These are phyloP conservation scores for Bullera alba DNA, from an alignment of 768 basidiomycete species.

Conservation along the genomic window DNA sequence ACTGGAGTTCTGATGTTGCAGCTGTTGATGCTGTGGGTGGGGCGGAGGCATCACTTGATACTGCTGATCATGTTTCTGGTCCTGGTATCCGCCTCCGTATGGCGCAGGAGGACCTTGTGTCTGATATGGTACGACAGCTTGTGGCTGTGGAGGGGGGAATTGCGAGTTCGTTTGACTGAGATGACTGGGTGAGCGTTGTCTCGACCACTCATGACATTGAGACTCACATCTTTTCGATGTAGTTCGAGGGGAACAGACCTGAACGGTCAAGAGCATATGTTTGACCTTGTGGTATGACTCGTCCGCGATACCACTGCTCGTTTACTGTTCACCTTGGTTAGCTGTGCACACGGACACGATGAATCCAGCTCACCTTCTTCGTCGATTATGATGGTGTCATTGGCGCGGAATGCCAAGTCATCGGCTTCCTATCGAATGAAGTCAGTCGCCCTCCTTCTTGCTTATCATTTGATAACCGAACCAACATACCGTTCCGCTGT, in stretches of 20 bases:
- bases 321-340: conserved; percentile 53
- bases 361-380: conserved; percentile 50
- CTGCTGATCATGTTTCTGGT: conserved; percentile 12
- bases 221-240: conserved; percentile 35
- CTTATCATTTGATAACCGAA: not conserved
- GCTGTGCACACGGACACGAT: conserved; percentile 51
- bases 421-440: conserved; percentile 57
- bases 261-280: conserved; percentile 17
- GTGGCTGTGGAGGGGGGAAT: conserved; percentile 11
- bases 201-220: not conserved
- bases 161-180: not conserved
- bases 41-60: conserved; percentile 7
- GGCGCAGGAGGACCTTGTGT: not conserved
- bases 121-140: conserved; percentile 22
- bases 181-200: not conserved
- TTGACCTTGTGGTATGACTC: conserved; percentile 52
- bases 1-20: conserved; percentile 5
- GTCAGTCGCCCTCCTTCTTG: conserved; percentile 1
- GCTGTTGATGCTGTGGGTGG: conserved; percentile 4
- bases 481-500: conserved; percentile 26
- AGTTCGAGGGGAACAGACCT: conserved; percentile 37
- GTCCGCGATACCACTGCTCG: conserved; percentile 56
- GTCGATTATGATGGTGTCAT: conserved; percentile 67
- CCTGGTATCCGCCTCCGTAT: conserved; percentile 6
- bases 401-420: conserved; percentile 66